Evolutionary conservation across 352 stramenopile species (phyloP).

Genomic region (Pythium dissimile): DNA sequence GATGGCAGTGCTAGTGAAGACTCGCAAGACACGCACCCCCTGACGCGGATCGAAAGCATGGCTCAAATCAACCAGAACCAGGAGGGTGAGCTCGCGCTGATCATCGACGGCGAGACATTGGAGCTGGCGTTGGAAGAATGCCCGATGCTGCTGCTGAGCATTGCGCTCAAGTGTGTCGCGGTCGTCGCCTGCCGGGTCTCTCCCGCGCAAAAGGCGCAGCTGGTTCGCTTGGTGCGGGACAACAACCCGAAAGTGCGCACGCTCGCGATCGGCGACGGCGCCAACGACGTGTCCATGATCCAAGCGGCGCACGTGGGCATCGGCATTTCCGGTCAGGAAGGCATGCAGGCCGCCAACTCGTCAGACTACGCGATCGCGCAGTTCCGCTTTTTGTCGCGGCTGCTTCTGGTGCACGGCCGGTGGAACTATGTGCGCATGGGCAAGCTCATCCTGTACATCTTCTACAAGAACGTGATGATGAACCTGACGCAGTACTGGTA

Average conservation of each 20-base stretch:
- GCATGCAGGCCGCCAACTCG: conserved; percentile 93
- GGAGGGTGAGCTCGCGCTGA: conserved; percentile 52
- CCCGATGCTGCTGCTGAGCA: conserved; percentile 59
- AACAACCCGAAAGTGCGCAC: conserved; percentile 81
- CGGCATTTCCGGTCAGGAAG: conserved; percentile 92
- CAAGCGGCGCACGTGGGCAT: conserved; percentile 91
- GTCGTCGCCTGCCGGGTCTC: conserved; percentile 94
- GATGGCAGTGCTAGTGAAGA: conserved; percentile 15
- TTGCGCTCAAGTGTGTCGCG: conserved; percentile 57
- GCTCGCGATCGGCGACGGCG: conserved; percentile 92
- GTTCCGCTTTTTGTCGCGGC: conserved; percentile 90
- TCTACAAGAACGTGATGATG: conserved; percentile 97
- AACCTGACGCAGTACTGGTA: conserved; percentile 95
- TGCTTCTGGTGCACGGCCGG: conserved; percentile 92
- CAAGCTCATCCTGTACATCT: conserved; percentile 92
- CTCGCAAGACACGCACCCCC: conserved; percentile 16
- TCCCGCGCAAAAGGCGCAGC: conserved; percentile 90
- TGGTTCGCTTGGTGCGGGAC: conserved; percentile 92
- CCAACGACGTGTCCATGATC: conserved; percentile 97
- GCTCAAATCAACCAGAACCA: conserved; percentile 36
- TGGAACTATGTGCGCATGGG: conserved; percentile 94
- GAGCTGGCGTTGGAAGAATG: conserved; percentile 75
- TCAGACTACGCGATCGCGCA: conserved; percentile 94
- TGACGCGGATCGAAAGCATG: conserved; percentile 71
- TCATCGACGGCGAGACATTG: conserved; percentile 83